Evolutionary conservation across 176 grass and related monocot species (phyloP), one percentile per base, ranked within the genome.

Genomic region (Oryza meyeriana): DNA sequence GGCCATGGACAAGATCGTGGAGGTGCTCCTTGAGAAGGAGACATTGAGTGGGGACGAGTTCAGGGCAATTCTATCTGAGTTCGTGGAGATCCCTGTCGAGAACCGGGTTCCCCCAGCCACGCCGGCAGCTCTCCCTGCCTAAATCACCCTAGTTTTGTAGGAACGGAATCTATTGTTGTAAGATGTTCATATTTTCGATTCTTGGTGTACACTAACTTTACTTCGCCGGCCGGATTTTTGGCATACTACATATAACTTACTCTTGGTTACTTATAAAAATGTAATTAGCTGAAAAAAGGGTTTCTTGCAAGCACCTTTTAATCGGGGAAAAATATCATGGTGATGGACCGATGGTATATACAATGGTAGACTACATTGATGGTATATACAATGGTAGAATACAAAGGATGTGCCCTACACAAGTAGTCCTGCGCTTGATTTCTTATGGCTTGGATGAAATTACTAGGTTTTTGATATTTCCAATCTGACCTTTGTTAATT

Each of bases 1-100:
- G 61, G 95, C 95, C 17, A 98, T 98, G 12, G 95, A 98, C 84
- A 94, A 94, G 87, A 93, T 98, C 28, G 95, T 98, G 10, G 95
- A 98, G 78, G 81, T 98, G 72, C 93, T 99, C 59, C 41, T 95
- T 26, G 96, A 99, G 91, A 95, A 99, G 86, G 96, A 99, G 69
- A 93, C 96, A 10, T 36, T 99, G 80, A 74, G 40, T 1, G 96
- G 96, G 22, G 96, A 95, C 0, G 96, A 99, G 65, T 99, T 99
- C 79, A 72, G 96, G 84, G 87, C 84, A 28, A 91, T 99, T 80
- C 91, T 99, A 38, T 95, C 93, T 0, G 96, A 99, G 89, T 95
- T 95, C 67, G 80, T 71, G 26, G 96, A 99, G 84, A 99, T 99
- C 84, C 93, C 96, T 33, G 62, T 39, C 27, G 96, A 95, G 93